Base-by-base conservation (phyloP, 768 basidiomycete species). In the Tulasnella sp. region DNA sequence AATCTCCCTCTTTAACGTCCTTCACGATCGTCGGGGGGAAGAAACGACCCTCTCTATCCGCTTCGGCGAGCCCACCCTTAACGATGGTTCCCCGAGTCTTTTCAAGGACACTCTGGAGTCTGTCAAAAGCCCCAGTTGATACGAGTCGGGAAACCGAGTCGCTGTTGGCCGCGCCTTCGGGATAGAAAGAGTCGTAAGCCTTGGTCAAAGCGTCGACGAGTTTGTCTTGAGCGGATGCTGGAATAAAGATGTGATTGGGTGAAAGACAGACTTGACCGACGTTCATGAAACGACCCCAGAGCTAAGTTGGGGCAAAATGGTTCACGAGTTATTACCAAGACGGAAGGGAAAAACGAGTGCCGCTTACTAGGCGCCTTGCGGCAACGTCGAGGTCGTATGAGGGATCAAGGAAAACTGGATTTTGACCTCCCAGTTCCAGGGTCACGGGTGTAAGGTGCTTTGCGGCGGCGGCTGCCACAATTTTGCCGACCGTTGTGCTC, bases 251-350 rank as follows among this genome's bases (percentile, higher is more conserved):
- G 80, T 90, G 90, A 81, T 90, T 89, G 0, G 89, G 89, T 7
- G 92, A 90, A 4, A 92, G 87, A 78, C 94, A 96, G 0, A 91
- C 91, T 86, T 93, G 92, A 2, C 95, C 95, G 0, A 89, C 90
- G 82, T 96, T 96, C 48, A 86, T 84, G 71, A 86, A 85, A 84
- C 94, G 94, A 27, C 94, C 93, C 93, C 93, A 95, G 46, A 95
- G 84, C 75, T 76, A 21, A 76, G 10, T 14, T 24, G 31, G 31
- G 9, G n/a, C n/a, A 62, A 9, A 24, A 62, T 4, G 31, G n/a
- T n/a, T 62, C 18, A 24, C 2, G 14, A 14, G 58, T 62, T 3
- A 6, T 14, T 48, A 48, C 18, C 8, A 3, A 48, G 46, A 3
- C 16, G 7, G 14, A 21, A 16, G 46, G 46, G 18, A 16, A 16